Evolutionary conservation across 2,329 filamentous ascomycete species (phyloP), one percentile per base, ranked within the genome.

Genomic region (Dichotomopilus funicola): DNA sequence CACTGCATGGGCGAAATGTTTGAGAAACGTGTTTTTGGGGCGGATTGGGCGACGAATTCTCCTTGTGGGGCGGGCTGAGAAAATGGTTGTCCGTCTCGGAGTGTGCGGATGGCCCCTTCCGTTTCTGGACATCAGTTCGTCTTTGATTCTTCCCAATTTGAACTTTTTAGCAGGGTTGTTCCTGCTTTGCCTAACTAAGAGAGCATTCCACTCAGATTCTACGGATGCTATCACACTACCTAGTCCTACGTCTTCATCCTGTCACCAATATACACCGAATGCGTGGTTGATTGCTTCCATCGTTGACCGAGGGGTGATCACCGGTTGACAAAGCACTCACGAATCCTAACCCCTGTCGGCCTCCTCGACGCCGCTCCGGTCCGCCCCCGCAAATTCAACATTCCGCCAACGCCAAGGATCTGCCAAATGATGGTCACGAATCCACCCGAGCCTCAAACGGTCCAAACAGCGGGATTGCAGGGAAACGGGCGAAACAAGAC

Each of bases 381-480:
- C 37, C 19, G 37, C n/a, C 44, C 41, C 53, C 49, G 50, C 58
- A 27, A 46, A 55, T 44, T 12, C n/a, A 38, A 47, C 36, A 37
- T 19, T 12, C 13, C 6, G 40, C 37, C 51, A 51, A 53, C 44
- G n/a, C 19, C 33, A n/a, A 46, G 27, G 52, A 57, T 57, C 51
- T 35, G 49, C 51, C 31, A 41, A 38, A 37, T 8, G 13, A 50
- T 46, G 31, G 13, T 11, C 38, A n/a, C 11, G 40, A 41, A 34
- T 43, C 44, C 54, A 49, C 40, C 38, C 33, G 45, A 52, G 42
- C 43, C 19, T 56, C 33, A 31, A 42, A 40, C 40, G 37, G 52
- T 46, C 52, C 33, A 31, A 42, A 40, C 40, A 33, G 52, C 52
- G 46, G 37, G 35, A 19, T 49, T 33, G 42, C 45, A 34, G n/a